Base-by-base conservation (phyloP, 2,329 filamentous ascomycete genomes). In the Nectriaceae sp. region DNA sequence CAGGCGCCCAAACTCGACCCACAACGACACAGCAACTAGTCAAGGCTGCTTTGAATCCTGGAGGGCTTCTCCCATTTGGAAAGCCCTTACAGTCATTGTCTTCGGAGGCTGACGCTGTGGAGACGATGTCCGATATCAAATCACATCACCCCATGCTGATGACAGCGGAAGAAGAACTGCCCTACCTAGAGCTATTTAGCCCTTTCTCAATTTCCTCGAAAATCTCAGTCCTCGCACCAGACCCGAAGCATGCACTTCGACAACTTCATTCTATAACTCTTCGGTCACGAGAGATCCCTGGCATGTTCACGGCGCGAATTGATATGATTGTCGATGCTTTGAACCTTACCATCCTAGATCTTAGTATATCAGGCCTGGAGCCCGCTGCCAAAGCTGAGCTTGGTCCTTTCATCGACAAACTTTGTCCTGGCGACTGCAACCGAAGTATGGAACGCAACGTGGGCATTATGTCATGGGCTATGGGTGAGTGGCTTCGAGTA, bases 141-240 rank as follows among this genome's bases (percentile, higher is more conserved):
- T 88, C 86, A 2, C 88, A 92, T 60, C 78, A 82, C 43, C 89
- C 87, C 0, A 61, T 83, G 2, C 75, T 75, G 1, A 75, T 91
- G 70, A 76, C 80, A 1, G 75, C 87, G 2, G 73, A 77, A 1
- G 82, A 91, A 50, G 82, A 87, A 42, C 69, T 88, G 3, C 83
- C 86, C 0, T 90, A 87, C 55, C 75, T 92, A 0, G 80, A 87
- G 39, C 75, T 87, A 8, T 90, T 94, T 59, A 88, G 83, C 1
- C 82, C 87, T 0, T 76, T 94, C 13, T 74, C 73, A 0, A 84
- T 88, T 48, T 75, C 75, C 0, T 85, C 83, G 0, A 75, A 70
- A 1, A 71, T 83, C 13, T 68, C 73, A 0, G 65, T 79, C 0
- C 59, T 81, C 2, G 74, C 78, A 0, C 37, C 64, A 5, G 51